phyloP scores from a whole-genome alignment of 108 stramenopile species.

The Conticribra guillardii region DNA sequence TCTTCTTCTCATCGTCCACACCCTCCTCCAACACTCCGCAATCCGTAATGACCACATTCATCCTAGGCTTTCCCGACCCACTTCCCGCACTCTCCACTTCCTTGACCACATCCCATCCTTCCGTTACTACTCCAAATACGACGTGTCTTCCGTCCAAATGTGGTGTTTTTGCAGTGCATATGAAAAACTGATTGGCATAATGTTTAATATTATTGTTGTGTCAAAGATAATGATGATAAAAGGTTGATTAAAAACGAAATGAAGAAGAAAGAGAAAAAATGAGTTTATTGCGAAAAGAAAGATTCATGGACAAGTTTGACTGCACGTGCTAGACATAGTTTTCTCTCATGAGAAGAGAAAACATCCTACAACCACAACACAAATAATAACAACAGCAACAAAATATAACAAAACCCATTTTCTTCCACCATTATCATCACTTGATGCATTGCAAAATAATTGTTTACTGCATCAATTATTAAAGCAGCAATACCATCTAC shows the following conservation, averaged over 20 bases:
- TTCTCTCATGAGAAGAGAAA: no score
- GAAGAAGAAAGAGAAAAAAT: neutral
- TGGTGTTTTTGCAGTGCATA: conserved; percentile 89
- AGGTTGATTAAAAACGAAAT: neutral
- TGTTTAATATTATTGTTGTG: no score
- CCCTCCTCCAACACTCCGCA: conserved; percentile 58
- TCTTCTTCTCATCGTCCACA: neutral
- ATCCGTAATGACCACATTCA: conserved; percentile 56
- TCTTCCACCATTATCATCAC: no score
- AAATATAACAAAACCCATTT: neutral
- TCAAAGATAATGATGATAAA: conserved; percentile 19
- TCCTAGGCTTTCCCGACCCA: conserved; percentile 59
- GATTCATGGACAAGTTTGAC: no score
- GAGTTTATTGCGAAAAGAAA: no score
- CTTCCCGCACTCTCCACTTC: conserved; percentile 71
- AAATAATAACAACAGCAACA: neutral
- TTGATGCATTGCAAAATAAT: no score
- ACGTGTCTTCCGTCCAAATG: conserved; percentile 93
- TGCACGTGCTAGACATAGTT: neutral
- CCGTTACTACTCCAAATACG: conserved; percentile 78
- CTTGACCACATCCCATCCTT: conserved; percentile 84
- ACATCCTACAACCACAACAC: neutral
- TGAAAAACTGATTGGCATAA: conserved; percentile 87
- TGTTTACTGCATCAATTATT: no score
- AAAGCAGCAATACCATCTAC: no score